phyloP scores from a whole-genome alignment of 2,329 filamentous ascomycete species.

The Pseudopithomyces chartarum region DNA sequence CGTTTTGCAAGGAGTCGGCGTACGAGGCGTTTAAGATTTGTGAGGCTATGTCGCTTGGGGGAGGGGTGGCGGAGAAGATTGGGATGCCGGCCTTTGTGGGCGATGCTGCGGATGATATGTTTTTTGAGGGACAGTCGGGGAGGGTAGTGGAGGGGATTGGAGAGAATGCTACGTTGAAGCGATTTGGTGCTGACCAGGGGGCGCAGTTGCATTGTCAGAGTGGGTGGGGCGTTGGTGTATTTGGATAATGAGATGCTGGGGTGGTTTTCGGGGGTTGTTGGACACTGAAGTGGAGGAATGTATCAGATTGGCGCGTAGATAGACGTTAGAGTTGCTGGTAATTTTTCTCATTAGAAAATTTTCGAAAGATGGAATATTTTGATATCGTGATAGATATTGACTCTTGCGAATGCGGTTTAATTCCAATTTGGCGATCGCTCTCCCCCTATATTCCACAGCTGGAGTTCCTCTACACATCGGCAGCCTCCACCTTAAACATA shows the following conservation, averaged over 20 bases:
- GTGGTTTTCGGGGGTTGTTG: background rate
- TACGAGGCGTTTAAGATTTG: background rate
- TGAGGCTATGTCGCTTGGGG: background rate
- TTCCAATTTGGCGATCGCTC: too few relatives aligned
- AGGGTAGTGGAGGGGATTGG: background rate
- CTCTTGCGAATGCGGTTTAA: too few relatives aligned
- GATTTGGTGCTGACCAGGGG: background rate
- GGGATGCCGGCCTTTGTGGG: background rate
- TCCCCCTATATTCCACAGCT: too few relatives aligned
- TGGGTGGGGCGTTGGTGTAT: background rate
- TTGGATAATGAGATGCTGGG: background rate
- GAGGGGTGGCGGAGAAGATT: background rate
- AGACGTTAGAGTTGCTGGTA: too few relatives aligned
- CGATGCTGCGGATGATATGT: background rate
- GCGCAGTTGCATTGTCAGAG: background rate
- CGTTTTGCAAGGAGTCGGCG: background rate
- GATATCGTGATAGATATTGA: too few relatives aligned
- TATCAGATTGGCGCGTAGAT: too few relatives aligned
- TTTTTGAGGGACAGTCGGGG: background rate
- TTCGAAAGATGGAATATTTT: too few relatives aligned
- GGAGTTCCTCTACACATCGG: slow-evolving; percentile 16
- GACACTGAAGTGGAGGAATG: background rate
- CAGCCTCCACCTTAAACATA: slow-evolving; percentile 36
- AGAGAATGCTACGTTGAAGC: background rate
- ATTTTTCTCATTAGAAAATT: too few relatives aligned